Evolutionary conservation across 2,329 filamentous ascomycete species (phyloP).

Genomic region (Arthrinium puccinioides): DNA sequence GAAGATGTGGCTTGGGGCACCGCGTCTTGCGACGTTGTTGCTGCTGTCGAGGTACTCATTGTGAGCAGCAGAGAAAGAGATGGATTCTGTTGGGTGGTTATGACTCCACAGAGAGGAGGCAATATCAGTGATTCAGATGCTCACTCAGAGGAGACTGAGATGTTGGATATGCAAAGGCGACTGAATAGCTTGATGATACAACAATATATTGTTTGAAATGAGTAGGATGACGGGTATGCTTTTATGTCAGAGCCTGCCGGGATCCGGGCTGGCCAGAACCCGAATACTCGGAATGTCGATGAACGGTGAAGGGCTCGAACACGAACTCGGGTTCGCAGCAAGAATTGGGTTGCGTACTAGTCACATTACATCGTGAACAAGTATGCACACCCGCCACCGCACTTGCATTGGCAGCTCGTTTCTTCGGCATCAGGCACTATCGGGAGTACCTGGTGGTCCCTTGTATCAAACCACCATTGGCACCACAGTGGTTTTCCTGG

Average conservation of each 20-base stretch:
- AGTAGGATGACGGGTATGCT: background rate
- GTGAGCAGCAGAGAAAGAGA: background rate
- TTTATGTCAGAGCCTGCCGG: background rate
- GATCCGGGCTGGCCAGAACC: background rate
- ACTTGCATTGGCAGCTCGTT: no score
- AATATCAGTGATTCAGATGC: background rate
- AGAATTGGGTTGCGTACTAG: no score
- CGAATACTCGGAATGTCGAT: background rate
- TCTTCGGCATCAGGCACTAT: no score
- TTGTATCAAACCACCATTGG: no score
- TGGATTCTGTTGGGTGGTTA: background rate
- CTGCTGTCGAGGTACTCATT: conserved; percentile 7
- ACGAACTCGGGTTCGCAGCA: background rate
- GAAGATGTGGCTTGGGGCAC: conserved; percentile 2
- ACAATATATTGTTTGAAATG: background rate
- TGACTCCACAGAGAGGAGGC: background rate
- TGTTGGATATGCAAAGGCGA: background rate
- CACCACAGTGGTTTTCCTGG: no score
- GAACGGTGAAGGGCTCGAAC: background rate
- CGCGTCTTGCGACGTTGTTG: background rate
- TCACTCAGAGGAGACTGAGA: background rate
- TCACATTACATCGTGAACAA: no score
- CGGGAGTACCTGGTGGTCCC: no score
- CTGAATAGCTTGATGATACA: background rate
- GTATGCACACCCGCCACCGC: no score